Evolutionary conservation across 306 rosid species (phyloP).

Genomic region (Vigna reflexopilosa): DNA sequence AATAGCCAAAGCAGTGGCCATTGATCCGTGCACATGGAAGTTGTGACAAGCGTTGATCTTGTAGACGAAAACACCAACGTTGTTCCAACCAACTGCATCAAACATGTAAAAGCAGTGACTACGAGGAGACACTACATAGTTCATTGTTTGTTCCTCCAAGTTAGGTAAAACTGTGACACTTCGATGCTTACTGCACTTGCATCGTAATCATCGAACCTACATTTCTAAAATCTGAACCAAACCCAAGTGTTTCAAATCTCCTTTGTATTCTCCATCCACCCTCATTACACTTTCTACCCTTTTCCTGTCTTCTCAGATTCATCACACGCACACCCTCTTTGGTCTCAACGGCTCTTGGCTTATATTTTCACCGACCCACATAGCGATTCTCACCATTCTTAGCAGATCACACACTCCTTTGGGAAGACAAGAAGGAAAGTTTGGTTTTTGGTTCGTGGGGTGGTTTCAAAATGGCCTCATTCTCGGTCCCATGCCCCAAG

Average conservation of each 20-base stretch:
- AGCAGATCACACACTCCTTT: conserved; percentile 36
- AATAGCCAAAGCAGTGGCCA: conserved; percentile 5
- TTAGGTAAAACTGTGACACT: conserved; percentile 38
- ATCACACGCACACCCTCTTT: conserved; percentile 35
- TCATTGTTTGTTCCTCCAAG: conserved; percentile 18
- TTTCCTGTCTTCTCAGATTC: conserved; percentile 36
- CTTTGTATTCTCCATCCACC: conserved; percentile 49
- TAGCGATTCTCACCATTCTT: conserved; percentile 27
- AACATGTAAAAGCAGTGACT: conserved; percentile 13
- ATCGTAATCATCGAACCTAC: conserved; percentile 54
- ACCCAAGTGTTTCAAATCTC: not conserved
- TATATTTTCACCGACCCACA: conserved; percentile 43
- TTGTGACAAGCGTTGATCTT: not conserved
- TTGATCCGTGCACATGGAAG: not conserved
- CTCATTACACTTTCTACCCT: not conserved
- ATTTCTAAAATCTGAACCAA: conserved; percentile 11
- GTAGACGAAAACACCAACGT: not conserved
- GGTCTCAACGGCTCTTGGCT: conserved; percentile 45
- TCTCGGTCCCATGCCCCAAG: conserved; percentile 70
- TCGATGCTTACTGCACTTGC: conserved; percentile 39
- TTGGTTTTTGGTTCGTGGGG: conserved; percentile 38
- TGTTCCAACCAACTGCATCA: not conserved
- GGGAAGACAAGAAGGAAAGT: conserved; percentile 9
- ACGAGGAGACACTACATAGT: conserved; percentile 2
- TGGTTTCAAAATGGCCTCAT: conserved; percentile 62